Evolutionary conservation across 1,284 basidiomycete species (phyloP).

Genomic region (Cutaneotrichosporon mucoides): DNA sequence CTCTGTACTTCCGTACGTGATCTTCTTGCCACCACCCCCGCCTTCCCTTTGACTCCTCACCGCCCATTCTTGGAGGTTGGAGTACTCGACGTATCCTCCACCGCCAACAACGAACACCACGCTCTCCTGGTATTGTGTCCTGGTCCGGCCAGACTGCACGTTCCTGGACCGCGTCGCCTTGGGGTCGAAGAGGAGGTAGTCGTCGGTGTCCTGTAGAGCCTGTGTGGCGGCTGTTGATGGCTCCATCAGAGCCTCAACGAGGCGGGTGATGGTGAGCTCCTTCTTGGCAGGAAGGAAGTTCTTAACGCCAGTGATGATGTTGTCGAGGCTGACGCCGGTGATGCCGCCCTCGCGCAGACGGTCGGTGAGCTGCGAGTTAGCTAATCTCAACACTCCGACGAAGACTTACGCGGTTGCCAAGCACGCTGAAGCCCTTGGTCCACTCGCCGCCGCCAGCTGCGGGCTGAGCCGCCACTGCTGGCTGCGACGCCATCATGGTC

Average conservation of each 20-base stretch:
- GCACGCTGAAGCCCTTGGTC: conserved; percentile 81
- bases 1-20: conserved; percentile 95
- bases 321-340: conserved; percentile 64
- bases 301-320: conserved; percentile 94
- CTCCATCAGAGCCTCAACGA: conserved; percentile 96
- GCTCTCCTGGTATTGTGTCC: conserved; percentile 71
- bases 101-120: conserved; percentile 96
- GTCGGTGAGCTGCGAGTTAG: conserved; percentile 61
- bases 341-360: conserved; percentile 85
- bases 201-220: conserved; percentile 92
- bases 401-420: conserved; percentile 74
- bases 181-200: conserved; percentile 92
- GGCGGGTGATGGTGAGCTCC: conserved; percentile 82
- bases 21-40: conserved; percentile 61
- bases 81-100: conserved; percentile 95
- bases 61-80: conserved; percentile 91
- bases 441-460: conserved; percentile 52
- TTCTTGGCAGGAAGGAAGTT: conserved; percentile 97
- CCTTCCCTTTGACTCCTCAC: conserved; percentile 53
- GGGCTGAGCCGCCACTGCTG: conserved; percentile 55
- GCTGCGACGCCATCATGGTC: conserved; percentile 77
- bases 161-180: conserved; percentile 60
- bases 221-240: conserved; percentile 85
- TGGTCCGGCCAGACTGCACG: conserved; percentile 50
- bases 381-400: conserved; percentile 5